Evolutionary conservation across 371 early-diverging fungal genomes (phyloP).

Genomic region (Mortierella polycephala): DNA sequence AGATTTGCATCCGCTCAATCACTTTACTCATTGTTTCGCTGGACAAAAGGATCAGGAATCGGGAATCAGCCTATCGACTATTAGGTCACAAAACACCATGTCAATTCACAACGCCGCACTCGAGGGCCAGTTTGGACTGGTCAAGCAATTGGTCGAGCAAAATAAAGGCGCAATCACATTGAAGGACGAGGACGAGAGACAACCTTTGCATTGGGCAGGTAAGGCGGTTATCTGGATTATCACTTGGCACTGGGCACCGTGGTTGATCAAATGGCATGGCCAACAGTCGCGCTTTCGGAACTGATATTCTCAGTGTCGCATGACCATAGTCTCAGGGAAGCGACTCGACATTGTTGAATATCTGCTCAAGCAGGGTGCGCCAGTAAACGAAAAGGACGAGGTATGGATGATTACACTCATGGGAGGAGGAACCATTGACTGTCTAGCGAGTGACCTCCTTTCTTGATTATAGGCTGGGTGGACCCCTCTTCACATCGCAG

Average conservation of each 20-base stretch:
- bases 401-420: conserved; percentile 29
- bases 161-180: conserved; percentile 58
- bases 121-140: conserved; percentile 65
- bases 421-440: background rate
- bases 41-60: too few relatives aligned
- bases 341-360: conserved; percentile 71
- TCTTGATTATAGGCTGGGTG: conserved; percentile 58
- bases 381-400: conserved; percentile 66
- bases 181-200: conserved; percentile 62
- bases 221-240: background rate
- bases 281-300: too few relatives aligned
- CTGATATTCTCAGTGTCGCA: background rate
- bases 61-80: background rate
- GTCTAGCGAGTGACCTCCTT: background rate
- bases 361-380: conserved; percentile 69
- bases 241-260: background rate
- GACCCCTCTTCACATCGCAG: conserved; percentile 73
- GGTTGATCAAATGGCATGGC: too few relatives aligned
- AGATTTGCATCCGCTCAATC: too few relatives aligned
- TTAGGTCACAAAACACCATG: conserved; percentile 6
- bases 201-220: conserved; percentile 53
- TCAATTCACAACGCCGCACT: conserved; percentile 63
- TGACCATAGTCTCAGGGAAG: conserved; percentile 70
- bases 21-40: too few relatives aligned
- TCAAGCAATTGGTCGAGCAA: conserved; percentile 63